Percentiles rank a stretch among this genome's conserved stretches.
Evolutionary conservation across 2,329 filamentous ascomycete species (phyloP).

Genomic region (Eutypa lata): DNA sequence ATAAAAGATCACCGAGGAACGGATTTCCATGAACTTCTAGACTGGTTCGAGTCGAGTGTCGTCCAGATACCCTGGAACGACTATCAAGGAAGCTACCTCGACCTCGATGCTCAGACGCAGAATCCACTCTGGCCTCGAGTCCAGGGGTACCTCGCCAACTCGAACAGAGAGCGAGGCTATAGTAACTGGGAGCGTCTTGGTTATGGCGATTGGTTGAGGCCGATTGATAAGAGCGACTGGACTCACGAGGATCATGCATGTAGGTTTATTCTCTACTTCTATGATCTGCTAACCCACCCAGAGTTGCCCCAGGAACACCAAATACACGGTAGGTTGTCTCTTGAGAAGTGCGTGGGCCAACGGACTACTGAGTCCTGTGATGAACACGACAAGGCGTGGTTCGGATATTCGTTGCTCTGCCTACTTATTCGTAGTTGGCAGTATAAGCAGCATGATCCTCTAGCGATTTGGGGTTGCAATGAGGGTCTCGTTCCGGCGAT

Average conservation of each 20-base stretch:
- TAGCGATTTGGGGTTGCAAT: background rate
- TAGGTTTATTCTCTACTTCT: background rate
- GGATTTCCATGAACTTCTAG: background rate
- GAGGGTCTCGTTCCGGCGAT: background rate
- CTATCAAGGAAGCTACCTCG: background rate
- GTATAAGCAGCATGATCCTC: background rate
- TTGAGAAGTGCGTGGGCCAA: too few relatives aligned
- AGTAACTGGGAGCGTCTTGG: background rate
- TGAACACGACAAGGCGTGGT: background rate
- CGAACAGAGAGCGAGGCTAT: background rate
- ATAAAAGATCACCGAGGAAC: too few relatives aligned
- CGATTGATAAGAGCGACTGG: background rate
- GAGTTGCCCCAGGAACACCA: too few relatives aligned
- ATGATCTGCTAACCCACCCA: background rate
- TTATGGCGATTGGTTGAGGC: background rate
- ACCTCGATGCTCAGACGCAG: background rate
- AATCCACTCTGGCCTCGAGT: background rate
- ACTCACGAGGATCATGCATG: background rate
- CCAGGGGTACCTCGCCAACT: background rate
- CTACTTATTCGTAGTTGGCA: background rate
- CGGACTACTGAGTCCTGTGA: background rate
- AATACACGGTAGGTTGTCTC: too few relatives aligned
- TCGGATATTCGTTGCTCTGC: background rate
- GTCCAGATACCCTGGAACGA: background rate
- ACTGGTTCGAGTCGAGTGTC: background rate